Evolutionary conservation across 1,284 basidiomycete species (phyloP), one percentile per base, ranked within the genome.

Genomic region (Cryptococcus sp.): DNA sequence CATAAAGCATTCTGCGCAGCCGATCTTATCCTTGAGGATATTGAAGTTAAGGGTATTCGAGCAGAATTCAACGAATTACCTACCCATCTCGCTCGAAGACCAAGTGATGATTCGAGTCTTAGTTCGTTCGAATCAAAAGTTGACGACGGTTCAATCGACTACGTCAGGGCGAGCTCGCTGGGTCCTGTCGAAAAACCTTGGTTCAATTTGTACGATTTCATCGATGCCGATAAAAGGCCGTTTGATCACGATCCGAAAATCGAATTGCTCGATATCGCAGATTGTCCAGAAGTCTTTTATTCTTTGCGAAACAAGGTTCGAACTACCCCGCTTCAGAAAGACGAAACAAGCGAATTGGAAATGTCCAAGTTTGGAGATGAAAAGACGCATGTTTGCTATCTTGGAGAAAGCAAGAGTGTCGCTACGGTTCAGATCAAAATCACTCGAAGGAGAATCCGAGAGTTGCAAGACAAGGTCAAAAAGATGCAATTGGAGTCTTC

Each of bases 1-100:
- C 87, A 88, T 74, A 97, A 96, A 70, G 84, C 88, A 1, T 91
- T 98, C 76, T 91, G 92, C 66, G 87, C 90, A n/a, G 87, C 87
- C 31, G 91, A 97, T 73, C 82, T 94, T 7, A 82, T 90, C 32
- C 77, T 91, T 62, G 85, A 85, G 64, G 82, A 84, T 7, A 76
- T 94, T 36, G 86, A 91, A 53, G 76, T 97, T 42, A 86, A 88
- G 51, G 84, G 87, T 3, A 73, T 97, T 55, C 77, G 86, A 9
- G 91, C 89, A 0, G 81, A 82, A 43, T 96, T 96, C 73, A 42
- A 48, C 16, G 54, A 37, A 2, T n/a, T 21, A 21, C 45, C 48
- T 7, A 21, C 24, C 25, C 36, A 39, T 16, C 36, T n/a, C 18
- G 16, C 14, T 39, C 36, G 36, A 4, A 5, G 36, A 7, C 14